Evolutionary conservation across 2,329 filamentous ascomycete species (phyloP), one percentile per base, ranked within the genome.

Genomic region (Venturia pyrina): DNA sequence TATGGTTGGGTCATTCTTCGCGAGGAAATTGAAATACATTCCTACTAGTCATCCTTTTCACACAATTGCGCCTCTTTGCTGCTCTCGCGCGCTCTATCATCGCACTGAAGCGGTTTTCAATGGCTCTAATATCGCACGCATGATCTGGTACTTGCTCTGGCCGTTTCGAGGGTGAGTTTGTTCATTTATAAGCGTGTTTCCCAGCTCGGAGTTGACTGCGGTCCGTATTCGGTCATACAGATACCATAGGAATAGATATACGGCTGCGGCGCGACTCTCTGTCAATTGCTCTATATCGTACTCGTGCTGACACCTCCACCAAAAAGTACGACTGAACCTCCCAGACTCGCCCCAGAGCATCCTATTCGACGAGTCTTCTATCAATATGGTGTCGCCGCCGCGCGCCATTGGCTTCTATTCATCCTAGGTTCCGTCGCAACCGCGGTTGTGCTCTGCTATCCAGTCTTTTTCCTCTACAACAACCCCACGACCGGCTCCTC

Each of bases 101-200:
- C 10, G 11, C 21, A 53, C 11, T 21, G 21, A 53, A 53, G 48
- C 21, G 21, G 28, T 15, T 8, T 53, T 11, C 48, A 17, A 53
- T 53, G 48, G 48, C 11, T 24, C 11, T n/a, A 28, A 28, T 21
- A 53, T 37, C 53, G 37, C 63, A 41, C 63, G 63, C n/a, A 82
- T 90, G 88, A 88, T 90, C 78, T 90, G 88, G 88, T 90, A 89
- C 79, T 78, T 92, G 63, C 79, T 92, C 70, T 91, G 89, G 78
- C 89, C 89, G 73, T 80, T 92, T 70, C 83, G 89, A 83, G 88
- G 89, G 88, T 90, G 78, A 76, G 87, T 83, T 17, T 2, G 5
- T 43, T 62, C 6, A 43, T 46, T 44, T 43, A 15, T 28, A 21
- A 48, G 46, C 46, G n/a, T 7, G 3, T 8, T n/a, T 21, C n/a